A percentile compares a stretch with the other conserved stretches of the same genome.
Evolutionary conservation across 306 rosid genomes (phyloP).

Genomic region (Herpetospermum pedunculosum): DNA sequence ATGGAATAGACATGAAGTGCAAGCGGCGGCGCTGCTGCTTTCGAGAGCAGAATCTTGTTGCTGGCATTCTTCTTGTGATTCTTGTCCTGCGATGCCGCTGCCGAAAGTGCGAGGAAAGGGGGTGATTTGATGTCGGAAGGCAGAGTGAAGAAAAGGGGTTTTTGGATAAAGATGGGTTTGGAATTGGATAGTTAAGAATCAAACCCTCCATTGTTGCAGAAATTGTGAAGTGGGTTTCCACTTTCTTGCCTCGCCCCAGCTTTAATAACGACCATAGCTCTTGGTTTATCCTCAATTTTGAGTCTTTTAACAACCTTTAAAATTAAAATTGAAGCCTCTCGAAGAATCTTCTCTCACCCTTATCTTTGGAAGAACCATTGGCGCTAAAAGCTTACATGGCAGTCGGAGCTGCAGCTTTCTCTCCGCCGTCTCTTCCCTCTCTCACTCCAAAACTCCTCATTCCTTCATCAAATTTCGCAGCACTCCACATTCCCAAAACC

Average conservation of each 20-base stretch:
- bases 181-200: conserved; percentile 20
- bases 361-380: no score
- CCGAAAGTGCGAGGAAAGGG: not conserved
- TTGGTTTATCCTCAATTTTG: conserved; percentile 48
- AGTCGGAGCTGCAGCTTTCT: conserved; percentile 14
- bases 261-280: conserved; percentile 39
- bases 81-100: conserved; percentile 32
- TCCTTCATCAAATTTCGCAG: conserved; percentile 53
- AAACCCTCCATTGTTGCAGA: conserved; percentile 33
- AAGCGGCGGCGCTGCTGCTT: conserved; percentile 58
- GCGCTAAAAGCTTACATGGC: conserved; percentile 7
- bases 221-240: not conserved
- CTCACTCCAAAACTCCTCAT: conserved; percentile 1
- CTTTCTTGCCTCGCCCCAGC: conserved; percentile 4
- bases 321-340: no score
- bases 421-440: conserved; percentile 16
- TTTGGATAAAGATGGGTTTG: conserved; percentile 31
- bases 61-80: conserved; percentile 22
- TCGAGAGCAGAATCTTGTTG: conserved; percentile 63
- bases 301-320: no score
- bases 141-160: conserved; percentile 19
- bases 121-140: conserved; percentile 24
- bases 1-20: no score
- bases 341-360: no score
- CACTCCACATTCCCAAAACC: conserved; percentile 59